phyloP scores from a whole-genome alignment of 352 stramenopile species.

The Thraustochytrium striatum region DNA sequence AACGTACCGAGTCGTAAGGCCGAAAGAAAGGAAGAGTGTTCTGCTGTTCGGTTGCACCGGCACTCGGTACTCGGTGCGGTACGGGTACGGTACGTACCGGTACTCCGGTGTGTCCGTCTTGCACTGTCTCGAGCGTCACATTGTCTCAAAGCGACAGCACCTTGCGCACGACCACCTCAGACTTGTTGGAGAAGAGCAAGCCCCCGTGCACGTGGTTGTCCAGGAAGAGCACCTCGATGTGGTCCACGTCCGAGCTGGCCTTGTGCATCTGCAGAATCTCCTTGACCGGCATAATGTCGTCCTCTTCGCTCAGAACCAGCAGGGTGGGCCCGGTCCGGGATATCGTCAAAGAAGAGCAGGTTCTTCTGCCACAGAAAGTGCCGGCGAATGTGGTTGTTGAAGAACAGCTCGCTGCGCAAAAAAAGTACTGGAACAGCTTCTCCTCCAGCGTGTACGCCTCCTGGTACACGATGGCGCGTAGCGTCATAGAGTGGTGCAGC shows the following conservation, averaged over 20 bases:
- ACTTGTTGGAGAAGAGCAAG: constrained; percentile 15
- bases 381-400: constrained; percentile 45
- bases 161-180: background rate
- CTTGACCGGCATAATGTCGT: constrained; percentile 46
- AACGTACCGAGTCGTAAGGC: too few relatives aligned
- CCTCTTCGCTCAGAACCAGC: constrained; percentile 28
- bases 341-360: constrained; percentile 39
- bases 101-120: too few relatives aligned
- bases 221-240: constrained; percentile 17
- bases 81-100: too few relatives aligned
- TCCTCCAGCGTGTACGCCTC: constrained; percentile 25
- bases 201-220: constrained; percentile 15
- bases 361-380: constrained; percentile 43
- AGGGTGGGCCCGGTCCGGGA: constrained; percentile 7
- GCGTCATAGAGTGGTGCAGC: constrained; percentile 39
- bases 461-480: constrained; percentile 48
- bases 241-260: background rate
- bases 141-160: background rate
- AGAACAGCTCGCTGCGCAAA: constrained; percentile 42
- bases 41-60: too few relatives aligned
- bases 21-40: too few relatives aligned
- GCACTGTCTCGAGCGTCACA: too few relatives aligned
- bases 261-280: constrained; percentile 15
- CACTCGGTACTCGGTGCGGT: too few relatives aligned
- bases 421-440: constrained; percentile 46